Base-by-base conservation (phyloP, 257 asterid species). In the Misopates orontium region DNA sequence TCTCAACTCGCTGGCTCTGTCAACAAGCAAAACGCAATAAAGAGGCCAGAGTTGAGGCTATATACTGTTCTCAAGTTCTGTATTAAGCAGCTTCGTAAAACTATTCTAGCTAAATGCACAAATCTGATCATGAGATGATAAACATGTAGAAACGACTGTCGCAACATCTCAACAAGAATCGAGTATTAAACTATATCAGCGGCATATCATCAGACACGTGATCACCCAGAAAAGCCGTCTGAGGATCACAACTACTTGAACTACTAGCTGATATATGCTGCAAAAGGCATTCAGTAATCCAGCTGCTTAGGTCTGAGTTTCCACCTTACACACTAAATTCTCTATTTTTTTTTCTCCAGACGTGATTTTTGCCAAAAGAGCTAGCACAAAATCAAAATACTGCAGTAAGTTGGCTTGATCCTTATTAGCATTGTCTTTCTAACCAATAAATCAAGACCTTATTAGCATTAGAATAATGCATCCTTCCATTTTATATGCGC, bases 1-100 rank as follows among this genome's bases (percentile, higher is more conserved):
- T 79, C 99, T 81, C 64, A 93, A 83, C 62, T 93, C 99, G 20
- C 99, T 87, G 75, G 74, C 86, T 77, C 99, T 90, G 85, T 68
- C 19, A 62, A 54, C 48, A 72, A 74, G 72, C 68, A 70, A 14
- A 50, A 58, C 24, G 28, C 10, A 18, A 13, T 53, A 9, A 36
- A 36, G 14, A 48, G 25, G 1, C 10, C 56, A 45, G 23, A 24
- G 19, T 2, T 1, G 12, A 13, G 17, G 63, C 20, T 57, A 31
- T 58, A 32, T 24, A 10, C 16, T 18, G 9, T 51, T 18, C 16
- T 14, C 56, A 51, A 39, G 21, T 9, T 10, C 41, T 55, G 10
- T 14, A 41, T 5, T 41, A 10, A 5, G 48, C 23, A 56, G 11
- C 64, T 16, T 36, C 11, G n/a, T 21, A 17, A 6, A 36, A 59